Conservation (phyloP, 176 grass and related monocot species). For the Thalia dealbata region DNA sequence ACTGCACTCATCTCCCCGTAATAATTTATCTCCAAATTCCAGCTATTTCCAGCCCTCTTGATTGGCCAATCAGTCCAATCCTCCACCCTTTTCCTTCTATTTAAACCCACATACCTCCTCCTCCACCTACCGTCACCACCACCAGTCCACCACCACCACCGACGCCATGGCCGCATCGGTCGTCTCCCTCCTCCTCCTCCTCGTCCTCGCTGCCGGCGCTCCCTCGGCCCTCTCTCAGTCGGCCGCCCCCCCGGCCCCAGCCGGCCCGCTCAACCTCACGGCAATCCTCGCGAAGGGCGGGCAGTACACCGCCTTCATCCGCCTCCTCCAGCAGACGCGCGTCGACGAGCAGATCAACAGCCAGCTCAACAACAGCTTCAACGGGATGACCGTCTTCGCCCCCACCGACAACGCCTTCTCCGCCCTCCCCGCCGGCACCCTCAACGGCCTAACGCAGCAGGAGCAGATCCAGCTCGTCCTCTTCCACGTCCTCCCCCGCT, state of each 20-base stretch:
- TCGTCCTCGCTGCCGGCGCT: conserved; percentile 15
- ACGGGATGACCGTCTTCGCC: conserved; percentile 62
- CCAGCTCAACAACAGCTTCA: conserved; percentile 62
- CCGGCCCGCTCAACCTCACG: conserved; percentile 52
- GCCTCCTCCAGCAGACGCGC: conserved; percentile 60
- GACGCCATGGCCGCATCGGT: neutral
- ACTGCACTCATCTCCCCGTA: no score
- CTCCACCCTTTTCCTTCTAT: no score
- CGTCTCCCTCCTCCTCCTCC: conserved; percentile 18
- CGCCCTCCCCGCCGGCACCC: conserved; percentile 53
- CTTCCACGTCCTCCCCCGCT: conserved; percentile 60
- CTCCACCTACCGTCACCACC: neutral
- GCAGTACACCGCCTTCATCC: conserved; percentile 49
- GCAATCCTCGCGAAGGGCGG: conserved; percentile 54
- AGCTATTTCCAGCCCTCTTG: no score
- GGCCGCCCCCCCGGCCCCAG: conserved; percentile 2
- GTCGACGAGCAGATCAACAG: conserved; percentile 74
- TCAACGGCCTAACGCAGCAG: conserved; percentile 56
- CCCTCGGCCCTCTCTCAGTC: conserved; percentile 17
- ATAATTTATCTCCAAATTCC: no score
- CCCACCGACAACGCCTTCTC: conserved; percentile 75
- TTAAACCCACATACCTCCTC: no score
- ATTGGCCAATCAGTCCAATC: no score
- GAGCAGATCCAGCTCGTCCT: conserved; percentile 60
- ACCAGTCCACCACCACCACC: neutral